Conservation (phyloP, 2,329 filamentous ascomycete genomes). For the Diaporthe batatas region DNA sequence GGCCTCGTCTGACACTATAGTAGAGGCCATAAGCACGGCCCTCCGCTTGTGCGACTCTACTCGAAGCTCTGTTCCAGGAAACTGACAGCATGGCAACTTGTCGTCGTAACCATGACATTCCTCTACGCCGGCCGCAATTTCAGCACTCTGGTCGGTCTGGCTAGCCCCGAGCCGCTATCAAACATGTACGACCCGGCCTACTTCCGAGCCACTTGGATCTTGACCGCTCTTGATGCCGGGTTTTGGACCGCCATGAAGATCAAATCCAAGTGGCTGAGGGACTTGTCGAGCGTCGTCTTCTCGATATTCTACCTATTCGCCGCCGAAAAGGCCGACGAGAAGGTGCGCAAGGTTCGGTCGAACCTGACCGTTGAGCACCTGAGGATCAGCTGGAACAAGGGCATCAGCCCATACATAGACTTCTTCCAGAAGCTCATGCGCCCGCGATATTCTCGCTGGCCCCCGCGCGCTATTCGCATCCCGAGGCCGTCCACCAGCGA, state of each 20-base stretch:
- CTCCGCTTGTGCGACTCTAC: conserved; percentile 78
- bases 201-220: conserved; percentile 96
- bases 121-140: conserved; percentile 95
- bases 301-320: conserved; percentile 92
- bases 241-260: conserved; percentile 99
- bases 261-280: conserved; percentile 80
- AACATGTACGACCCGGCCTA: conserved; percentile 94
- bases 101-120: conserved; percentile 89
- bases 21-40: conserved; percentile 89
- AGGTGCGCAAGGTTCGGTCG: conserved; percentile 90
- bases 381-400: conserved; percentile 95
- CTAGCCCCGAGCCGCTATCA: conserved; percentile 91
- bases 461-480: conserved; percentile 86
- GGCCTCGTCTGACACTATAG: conserved; percentile 34
- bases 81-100: conserved; percentile 90
- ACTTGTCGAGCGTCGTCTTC: conserved; percentile 86
- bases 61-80: conserved; percentile 78
- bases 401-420: conserved; percentile 85
- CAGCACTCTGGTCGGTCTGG: conserved; percentile 89
- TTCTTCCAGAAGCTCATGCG: conserved; percentile 80
- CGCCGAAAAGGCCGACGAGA: conserved; percentile 95
- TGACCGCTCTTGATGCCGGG: conserved; percentile 93
- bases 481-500: conserved; percentile 83
- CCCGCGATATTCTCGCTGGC: conserved; percentile 83
- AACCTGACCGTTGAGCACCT: conserved; percentile 92